Conservation (phyloP, 805 yeast genomes). For the Priceomyces fermenticarens region DNA sequence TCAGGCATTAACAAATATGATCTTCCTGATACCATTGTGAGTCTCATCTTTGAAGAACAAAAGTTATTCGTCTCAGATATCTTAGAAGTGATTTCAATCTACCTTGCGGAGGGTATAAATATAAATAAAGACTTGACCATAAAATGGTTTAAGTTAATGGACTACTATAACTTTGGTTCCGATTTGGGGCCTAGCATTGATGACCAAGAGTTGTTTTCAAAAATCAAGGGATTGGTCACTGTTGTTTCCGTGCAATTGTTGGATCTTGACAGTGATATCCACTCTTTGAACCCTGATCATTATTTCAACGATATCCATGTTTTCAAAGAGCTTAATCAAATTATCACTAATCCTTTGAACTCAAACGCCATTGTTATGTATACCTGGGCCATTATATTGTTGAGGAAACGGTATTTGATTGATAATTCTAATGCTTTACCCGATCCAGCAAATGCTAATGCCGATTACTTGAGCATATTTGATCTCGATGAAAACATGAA, state of each 20-base stretch:
- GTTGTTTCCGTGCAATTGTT: conserved; percentile 50
- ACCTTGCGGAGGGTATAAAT: conserved; percentile 36
- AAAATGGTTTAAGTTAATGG: conserved; percentile 58
- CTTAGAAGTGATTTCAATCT: conserved; percentile 37
- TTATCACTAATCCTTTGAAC: conserved; percentile 32
- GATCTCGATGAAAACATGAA: conserved; percentile 20
- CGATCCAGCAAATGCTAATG: conserved; percentile 11
- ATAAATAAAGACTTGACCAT: conserved; percentile 30
- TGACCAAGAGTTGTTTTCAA: conserved; percentile 23
- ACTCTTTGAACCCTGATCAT: conserved; percentile 27
- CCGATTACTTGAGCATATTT: conserved; percentile 13
- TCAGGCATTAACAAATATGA: conserved; percentile 10
- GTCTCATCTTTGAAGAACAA: conserved; percentile 26
- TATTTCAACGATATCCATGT: conserved; percentile 27
- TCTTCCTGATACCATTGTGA: conserved; percentile 15
- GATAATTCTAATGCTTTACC: conserved; percentile 28
- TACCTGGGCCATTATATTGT: conserved; percentile 64
- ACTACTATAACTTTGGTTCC: conserved; percentile 23
- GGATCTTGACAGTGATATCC: conserved; percentile 53
- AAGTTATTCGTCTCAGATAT: conserved; percentile 30
- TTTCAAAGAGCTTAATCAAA: conserved; percentile 39
- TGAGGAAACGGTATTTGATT: conserved; percentile 47
- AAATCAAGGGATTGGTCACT: conserved; percentile 47
- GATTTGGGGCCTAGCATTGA: conserved; percentile 23
- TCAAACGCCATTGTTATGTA: conserved; percentile 52